Base-by-base conservation (phyloP, 176 grass and related monocot species). In the Lolium perenne region DNA sequence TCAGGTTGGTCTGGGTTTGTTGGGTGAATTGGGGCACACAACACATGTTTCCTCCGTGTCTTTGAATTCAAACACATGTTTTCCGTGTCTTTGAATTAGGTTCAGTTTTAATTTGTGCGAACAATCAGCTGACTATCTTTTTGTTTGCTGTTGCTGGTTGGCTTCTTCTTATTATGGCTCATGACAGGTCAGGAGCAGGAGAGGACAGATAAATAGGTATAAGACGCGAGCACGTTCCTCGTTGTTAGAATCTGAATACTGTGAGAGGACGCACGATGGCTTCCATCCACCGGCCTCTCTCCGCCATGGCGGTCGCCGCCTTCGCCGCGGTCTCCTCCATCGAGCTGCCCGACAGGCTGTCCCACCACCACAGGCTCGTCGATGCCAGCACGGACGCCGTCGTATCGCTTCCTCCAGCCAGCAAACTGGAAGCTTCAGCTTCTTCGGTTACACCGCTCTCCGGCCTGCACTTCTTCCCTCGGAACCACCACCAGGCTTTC, bases 251-350 rank as follows among this genome's bases (percentile, higher is more conserved):
- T 66, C 47, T 4, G 46, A 46, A 80, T 71, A 20, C 46, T 57
- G 32, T 3, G 68, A 64, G n/a, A 71, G 20, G 29, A 20, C 32
- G 8, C 41, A 70, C n/a, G 46, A 98, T 95, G 96, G 91, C 96
- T 71, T 95, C 87, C 5, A 78, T 95, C 60, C 88, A 94, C 38
- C 88, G 96, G 35, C 93, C 96, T 38, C 81, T 98, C 56, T 95
- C 96, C 2, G 83, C 96, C 72, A 92, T 88, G 51, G 96, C 93
- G 2, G 91, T 91, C 1, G 86, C 94, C 0, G 90, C 93, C 4
- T 83, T 95, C 1, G 91, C 96, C 0, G 93, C 91, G 1, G 90
- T 85, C 21, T 98, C 93, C 32, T 91, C 94, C 40, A 63, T 92
- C 16, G 93, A 93, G 65, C 64, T 97, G 45, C 89, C 95, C 0